A percentile compares a stretch with the other conserved stretches of the same genome.
Conservation (phyloP, 371 early-diverging fungal genomes). For the Mortierella sp. region DNA sequence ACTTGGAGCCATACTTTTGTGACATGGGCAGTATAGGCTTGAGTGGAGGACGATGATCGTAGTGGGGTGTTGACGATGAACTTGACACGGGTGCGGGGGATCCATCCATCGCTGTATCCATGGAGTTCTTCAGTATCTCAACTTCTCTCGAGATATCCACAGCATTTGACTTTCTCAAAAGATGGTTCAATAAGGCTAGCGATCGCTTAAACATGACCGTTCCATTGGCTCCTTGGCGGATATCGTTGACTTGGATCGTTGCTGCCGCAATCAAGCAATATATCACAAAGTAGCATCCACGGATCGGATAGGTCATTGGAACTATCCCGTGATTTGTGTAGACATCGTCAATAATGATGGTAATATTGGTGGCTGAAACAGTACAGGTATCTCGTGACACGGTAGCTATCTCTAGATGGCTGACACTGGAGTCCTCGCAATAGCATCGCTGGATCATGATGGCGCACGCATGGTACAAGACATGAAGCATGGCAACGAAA, state of each 20-base stretch:
- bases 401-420: slow-evolving; percentile 49
- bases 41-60: slow-evolving; percentile 35
- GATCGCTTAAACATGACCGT: slow-evolving; percentile 53
- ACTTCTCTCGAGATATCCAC: slow-evolving; percentile 51
- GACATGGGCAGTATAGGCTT: slow-evolving; percentile 56
- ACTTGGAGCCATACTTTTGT: slow-evolving; percentile 39
- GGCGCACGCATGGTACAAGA: slow-evolving; percentile 66
- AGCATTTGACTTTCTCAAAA: slow-evolving; percentile 44
- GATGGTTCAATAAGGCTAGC: slow-evolving; percentile 33
- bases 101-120: slow-evolving; percentile 23
- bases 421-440: slow-evolving; percentile 50
- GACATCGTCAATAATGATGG: slow-evolving; percentile 62
- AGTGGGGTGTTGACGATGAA: slow-evolving; percentile 8
- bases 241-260: slow-evolving; percentile 50
- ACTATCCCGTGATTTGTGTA: slow-evolving; percentile 56
- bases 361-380: slow-evolving; percentile 64
- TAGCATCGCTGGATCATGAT: slow-evolving; percentile 71
- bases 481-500: slow-evolving; percentile 61
- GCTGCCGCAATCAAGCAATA: slow-evolving; percentile 59
- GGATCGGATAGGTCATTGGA: slow-evolving; percentile 55
- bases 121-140: slow-evolving; percentile 42
- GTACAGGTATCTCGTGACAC: slow-evolving; percentile 66
- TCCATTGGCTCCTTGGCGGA: slow-evolving; percentile 40
- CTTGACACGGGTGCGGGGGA: neutral
- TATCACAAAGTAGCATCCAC: slow-evolving; percentile 59